These are phyloP conservation scores for Rhizophora mangle DNA, from an alignment of 345 rosid genomes.

Conservation along the genomic window DNA sequence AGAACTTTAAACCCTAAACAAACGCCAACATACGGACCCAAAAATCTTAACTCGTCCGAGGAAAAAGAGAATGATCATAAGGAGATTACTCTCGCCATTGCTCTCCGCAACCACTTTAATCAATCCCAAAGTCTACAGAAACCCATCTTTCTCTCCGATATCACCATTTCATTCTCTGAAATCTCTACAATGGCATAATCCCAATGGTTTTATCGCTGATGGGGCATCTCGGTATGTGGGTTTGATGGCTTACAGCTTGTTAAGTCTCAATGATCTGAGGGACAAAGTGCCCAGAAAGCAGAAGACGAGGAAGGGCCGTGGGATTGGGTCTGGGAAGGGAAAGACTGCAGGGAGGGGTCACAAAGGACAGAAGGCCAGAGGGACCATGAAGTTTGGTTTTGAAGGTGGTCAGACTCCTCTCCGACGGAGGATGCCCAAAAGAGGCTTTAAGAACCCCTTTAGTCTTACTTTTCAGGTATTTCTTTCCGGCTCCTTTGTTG, in stretches of 20 bases:
- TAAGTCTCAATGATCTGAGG: constrained; percentile 85
- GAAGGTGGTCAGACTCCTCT: constrained; percentile 98
- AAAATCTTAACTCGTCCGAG: too few relatives aligned
- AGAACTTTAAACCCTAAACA: too few relatives aligned
- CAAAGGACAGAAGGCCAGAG: constrained; percentile 93
- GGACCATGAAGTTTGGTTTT: constrained; percentile 78
- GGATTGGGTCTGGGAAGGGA: constrained; percentile 96
- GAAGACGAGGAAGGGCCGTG: constrained; percentile 93
- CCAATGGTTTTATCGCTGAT: background rate
- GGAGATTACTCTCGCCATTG: constrained; percentile 39
- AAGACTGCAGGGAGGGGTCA: constrained; percentile 98
- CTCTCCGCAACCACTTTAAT: constrained; percentile 14
- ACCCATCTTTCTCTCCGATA: constrained; percentile 16
- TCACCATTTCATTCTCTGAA: constrained; percentile 20
- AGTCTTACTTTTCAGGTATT: constrained; percentile 83
- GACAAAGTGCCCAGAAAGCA: constrained; percentile 85
- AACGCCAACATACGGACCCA: too few relatives aligned
- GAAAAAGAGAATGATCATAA: constrained; percentile 42
- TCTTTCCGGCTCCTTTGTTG: background rate
- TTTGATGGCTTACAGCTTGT: constrained; percentile 56
- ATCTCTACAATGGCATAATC: constrained; percentile 16
- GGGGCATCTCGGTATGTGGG: constrained; percentile 33
- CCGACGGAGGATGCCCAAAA: constrained; percentile 86
- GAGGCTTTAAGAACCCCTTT: constrained; percentile 90
- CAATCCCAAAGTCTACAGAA: constrained; percentile 1